phyloP scores from a whole-genome alignment of 768 basidiomycete genomes.

The Naematelia encephala region DNA sequence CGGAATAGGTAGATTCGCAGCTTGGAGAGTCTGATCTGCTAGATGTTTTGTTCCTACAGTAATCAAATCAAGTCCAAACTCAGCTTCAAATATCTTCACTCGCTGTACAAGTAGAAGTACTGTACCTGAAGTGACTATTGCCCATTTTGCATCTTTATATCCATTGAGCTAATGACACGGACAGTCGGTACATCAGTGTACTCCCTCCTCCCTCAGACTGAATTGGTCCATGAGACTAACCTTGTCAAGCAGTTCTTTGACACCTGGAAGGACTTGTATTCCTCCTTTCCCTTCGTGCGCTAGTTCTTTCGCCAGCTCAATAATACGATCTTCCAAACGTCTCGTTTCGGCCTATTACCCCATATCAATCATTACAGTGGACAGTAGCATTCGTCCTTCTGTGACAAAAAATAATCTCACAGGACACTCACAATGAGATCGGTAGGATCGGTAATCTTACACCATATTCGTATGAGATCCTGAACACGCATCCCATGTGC shows the following conservation, averaged over 20 bases:
- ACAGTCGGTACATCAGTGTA: too few relatives aligned
- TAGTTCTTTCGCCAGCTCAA: slow-evolving; percentile 51
- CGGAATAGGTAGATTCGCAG: slow-evolving; percentile 63
- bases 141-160: slow-evolving; percentile 56
- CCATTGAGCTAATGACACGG: neutral
- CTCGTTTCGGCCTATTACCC: slow-evolving; percentile 25
- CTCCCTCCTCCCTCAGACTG: too few relatives aligned
- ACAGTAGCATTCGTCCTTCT: too few relatives aligned
- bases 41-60: neutral
- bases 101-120: neutral
- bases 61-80: too few relatives aligned
- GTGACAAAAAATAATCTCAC: too few relatives aligned
- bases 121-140: slow-evolving; percentile 77
- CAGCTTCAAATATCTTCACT: too few relatives aligned
- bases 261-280: slow-evolving; percentile 64
- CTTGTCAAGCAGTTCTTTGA: slow-evolving; percentile 58
- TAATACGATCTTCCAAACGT: slow-evolving; percentile 68
- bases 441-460: slow-evolving; percentile 60
- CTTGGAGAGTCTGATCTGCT: slow-evolving; percentile 16
- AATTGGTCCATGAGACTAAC: too few relatives aligned
- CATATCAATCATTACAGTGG: too few relatives aligned
- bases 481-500: slow-evolving; percentile 73
- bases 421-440: slow-evolving; percentile 49
- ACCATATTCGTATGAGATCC: slow-evolving; percentile 71
- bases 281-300: slow-evolving; percentile 57